A percentile compares a stretch with the other conserved stretches of the same genome.
Conservation (phyloP, 257 asterid species). For the Solanum pennellii region DNA sequence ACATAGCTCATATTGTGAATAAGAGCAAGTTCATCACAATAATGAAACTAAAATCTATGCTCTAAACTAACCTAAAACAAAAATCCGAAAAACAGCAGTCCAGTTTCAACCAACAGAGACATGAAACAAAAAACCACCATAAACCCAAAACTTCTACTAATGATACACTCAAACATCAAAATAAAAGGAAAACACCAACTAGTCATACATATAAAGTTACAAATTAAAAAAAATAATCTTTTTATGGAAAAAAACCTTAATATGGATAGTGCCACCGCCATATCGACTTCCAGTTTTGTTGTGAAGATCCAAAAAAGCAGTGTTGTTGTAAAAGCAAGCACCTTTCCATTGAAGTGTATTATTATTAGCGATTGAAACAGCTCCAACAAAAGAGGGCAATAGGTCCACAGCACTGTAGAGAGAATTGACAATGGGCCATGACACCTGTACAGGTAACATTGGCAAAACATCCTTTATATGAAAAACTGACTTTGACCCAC, state of each 20-base stretch:
- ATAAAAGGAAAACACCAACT: background rate
- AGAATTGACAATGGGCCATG: conserved; percentile 57
- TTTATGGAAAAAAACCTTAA: conserved; percentile 34
- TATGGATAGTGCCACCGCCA: conserved; percentile 83
- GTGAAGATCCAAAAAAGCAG: conserved; percentile 64
- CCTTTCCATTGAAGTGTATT: conserved; percentile 58
- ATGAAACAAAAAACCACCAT: background rate
- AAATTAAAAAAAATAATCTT: background rate
- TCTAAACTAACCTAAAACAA: background rate
- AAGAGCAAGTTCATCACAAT: background rate
- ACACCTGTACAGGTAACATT: conserved; percentile 50
- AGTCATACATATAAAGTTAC: background rate
- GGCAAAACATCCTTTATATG: conserved; percentile 52
- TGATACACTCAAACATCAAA: background rate
- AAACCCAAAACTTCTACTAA: background rate
- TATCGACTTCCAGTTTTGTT: conserved; percentile 47
- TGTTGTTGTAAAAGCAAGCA: conserved; percentile 60
- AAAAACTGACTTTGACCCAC: conserved; percentile 39
- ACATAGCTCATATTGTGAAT: background rate
- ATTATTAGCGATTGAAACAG: conserved; percentile 28
- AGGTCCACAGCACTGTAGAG: conserved; percentile 61
- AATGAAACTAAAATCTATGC: background rate
- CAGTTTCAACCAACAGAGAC: background rate
- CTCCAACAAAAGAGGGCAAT: conserved; percentile 73
- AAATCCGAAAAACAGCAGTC: background rate